These are phyloP conservation scores for Aspergillus incahuasiensis DNA, from an alignment of 495 filamentous ascomycete genomes.

Conservation along the genomic window DNA sequence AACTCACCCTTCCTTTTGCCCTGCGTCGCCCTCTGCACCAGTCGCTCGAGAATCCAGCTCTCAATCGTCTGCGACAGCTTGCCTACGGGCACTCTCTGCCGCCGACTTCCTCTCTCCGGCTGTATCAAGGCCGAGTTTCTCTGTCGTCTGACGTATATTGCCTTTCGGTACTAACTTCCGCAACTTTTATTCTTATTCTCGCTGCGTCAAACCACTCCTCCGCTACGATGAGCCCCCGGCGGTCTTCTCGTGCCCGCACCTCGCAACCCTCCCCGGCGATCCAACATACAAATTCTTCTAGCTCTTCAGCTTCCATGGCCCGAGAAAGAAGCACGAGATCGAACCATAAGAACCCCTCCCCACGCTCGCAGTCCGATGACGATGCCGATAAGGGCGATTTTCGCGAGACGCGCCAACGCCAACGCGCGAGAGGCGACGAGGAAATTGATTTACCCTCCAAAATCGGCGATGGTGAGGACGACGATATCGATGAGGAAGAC, in stretches of 20 bases:
- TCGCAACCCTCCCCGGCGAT: constrained; percentile 64
- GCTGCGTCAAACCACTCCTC: constrained; percentile 7
- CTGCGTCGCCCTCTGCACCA: constrained; percentile 17
- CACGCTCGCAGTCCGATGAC: constrained; percentile 78
- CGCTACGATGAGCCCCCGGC: constrained; percentile 64
- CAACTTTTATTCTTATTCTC: constrained; percentile 12
- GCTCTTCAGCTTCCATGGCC: constrained; percentile 64
- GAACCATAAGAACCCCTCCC: constrained; percentile 66
- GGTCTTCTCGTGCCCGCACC: constrained; percentile 85
- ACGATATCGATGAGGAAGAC: constrained; percentile 57
- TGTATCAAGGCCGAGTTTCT: neutral
- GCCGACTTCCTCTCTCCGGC: neutral
- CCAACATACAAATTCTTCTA: constrained; percentile 69
- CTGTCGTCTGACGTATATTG: neutral
- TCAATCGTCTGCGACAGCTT: constrained; percentile 28
- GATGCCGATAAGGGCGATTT: constrained; percentile 60
- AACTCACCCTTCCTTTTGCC: constrained; percentile 20
- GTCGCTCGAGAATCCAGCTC: constrained; percentile 18
- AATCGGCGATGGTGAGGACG: constrained; percentile 38
- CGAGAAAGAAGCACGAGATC: constrained; percentile 69
- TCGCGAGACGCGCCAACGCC: constrained; percentile 66
- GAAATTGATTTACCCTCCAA: constrained; percentile 48
- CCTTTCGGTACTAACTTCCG: constrained; percentile 4
- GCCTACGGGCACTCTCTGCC: constrained; percentile 18
- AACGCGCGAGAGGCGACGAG: constrained; percentile 61